A percentile compares a stretch with the other conserved stretches of the same genome.
Conservation (phyloP, 805 yeast species). For the Wickerhamomyces sydowiorum region DNA sequence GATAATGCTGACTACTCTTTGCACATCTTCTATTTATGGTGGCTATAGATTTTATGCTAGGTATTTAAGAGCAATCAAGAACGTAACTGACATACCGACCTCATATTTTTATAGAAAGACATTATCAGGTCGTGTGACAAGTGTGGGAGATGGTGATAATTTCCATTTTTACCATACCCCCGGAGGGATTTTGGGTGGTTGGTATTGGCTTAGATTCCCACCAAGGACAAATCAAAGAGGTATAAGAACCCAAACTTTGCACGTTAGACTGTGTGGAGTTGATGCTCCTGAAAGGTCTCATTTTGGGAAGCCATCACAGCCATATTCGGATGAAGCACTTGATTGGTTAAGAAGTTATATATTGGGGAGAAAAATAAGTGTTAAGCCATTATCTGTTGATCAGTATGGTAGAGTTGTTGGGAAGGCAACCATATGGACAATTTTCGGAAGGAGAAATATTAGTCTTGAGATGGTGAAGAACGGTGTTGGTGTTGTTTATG, state of each 20-base stretch:
- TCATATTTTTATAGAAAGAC: conserved; percentile 36
- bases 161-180: conserved; percentile 92
- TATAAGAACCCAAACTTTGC: conserved; percentile 59
- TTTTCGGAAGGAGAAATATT: conserved; percentile 71
- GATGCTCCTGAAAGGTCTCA: conserved; percentile 97
- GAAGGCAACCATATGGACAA: conserved; percentile 46
- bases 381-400: conserved; percentile 77
- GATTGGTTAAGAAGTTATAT: conserved; percentile 66
- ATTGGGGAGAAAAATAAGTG: conserved; percentile 59
- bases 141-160: conserved; percentile 96
- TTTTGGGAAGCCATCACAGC: conserved; percentile 91
- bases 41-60: conserved; percentile 38
- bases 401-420: conserved; percentile 89
- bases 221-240: conserved; percentile 50
- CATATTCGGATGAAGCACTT: conserved; percentile 78
- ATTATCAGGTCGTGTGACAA: conserved; percentile 68
- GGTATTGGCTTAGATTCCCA: conserved; percentile 81
- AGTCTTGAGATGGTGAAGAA: conserved; percentile 80
- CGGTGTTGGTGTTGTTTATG: conserved; percentile 88
- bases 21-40: conserved; percentile 35
- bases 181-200: conserved; percentile 81
- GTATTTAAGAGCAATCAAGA: conserved; percentile 44
- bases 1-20: conserved; percentile 24
- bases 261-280: conserved; percentile 82
- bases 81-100: conserved; percentile 45